Evolutionary conservation across 306 rosid genomes (phyloP).

Genomic region (Castanea sativa): DNA sequence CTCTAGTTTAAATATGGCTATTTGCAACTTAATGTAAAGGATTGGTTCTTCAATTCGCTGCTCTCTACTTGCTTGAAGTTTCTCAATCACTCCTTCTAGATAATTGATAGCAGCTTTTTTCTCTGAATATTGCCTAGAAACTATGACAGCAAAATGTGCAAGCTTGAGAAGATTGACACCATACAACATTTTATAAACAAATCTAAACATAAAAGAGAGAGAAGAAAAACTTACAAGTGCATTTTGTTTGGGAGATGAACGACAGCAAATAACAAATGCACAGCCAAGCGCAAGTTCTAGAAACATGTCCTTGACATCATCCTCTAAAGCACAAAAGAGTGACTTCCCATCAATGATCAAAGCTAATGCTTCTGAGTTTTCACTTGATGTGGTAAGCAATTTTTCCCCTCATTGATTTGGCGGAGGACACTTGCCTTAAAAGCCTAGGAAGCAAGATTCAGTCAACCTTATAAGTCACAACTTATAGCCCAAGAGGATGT

Average conservation of each 20-base stretch:
- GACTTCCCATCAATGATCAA: constrained; percentile 96
- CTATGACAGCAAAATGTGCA: too few relatives aligned
- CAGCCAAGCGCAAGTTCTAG: constrained; percentile 89
- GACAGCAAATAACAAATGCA: constrained; percentile 96
- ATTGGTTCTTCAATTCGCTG: too few relatives aligned
- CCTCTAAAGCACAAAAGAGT: constrained; percentile 77
- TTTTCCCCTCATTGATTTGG: constrained; percentile 64
- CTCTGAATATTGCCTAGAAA: too few relatives aligned
- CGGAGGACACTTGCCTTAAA: constrained; percentile 64
- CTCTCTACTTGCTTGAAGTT: too few relatives aligned
- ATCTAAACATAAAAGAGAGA: background rate
- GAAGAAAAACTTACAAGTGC: constrained; percentile 64
- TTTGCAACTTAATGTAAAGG: too few relatives aligned
- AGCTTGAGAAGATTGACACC: too few relatives aligned
- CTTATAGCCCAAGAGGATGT: background rate
- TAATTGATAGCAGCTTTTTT: too few relatives aligned
- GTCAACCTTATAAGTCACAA: constrained; percentile 19
- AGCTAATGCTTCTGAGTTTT: constrained; percentile 70
- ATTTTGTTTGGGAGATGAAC: constrained; percentile 98
- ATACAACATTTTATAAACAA: too few relatives aligned
- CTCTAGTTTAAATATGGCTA: too few relatives aligned
- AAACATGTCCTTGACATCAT: constrained; percentile 76
- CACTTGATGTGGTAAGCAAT: constrained; percentile 33
- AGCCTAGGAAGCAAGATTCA: constrained; percentile 54
- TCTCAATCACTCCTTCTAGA: too few relatives aligned